These are phyloP conservation scores for Fusarium palustre DNA, from an alignment of 2,329 filamentous ascomycete species.

Conservation along the genomic window DNA sequence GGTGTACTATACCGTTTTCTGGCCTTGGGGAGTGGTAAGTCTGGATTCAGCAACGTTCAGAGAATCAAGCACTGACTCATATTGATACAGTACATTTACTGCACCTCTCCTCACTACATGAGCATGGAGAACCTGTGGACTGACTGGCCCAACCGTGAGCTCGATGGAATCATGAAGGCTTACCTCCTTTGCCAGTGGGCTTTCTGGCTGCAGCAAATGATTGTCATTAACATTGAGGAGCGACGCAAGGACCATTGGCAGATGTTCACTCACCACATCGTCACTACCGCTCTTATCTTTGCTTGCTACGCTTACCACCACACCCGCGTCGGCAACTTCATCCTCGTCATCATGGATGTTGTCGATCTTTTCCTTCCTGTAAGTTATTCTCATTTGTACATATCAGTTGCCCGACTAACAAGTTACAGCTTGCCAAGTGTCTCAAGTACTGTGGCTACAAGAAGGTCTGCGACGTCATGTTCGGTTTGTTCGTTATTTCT, in stretches of 20 bases:
- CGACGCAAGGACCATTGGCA: conserved; percentile 94
- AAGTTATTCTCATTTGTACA: conserved; percentile 77
- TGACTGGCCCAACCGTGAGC: conserved; percentile 82
- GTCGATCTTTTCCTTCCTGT: conserved; percentile 91
- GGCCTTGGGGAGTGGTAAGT: conserved; percentile 84
- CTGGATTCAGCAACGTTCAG: not conserved
- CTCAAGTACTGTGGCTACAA: conserved; percentile 88
- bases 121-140: conserved; percentile 84
- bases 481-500: conserved; percentile 84
- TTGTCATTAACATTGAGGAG: conserved; percentile 95
- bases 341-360: conserved; percentile 92
- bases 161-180: conserved; percentile 80
- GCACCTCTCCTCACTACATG: conserved; percentile 80
- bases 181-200: conserved; percentile 92
- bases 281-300: conserved; percentile 84
- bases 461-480: conserved; percentile 81
- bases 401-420: conserved; percentile 70
- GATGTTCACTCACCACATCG: conserved; percentile 94
- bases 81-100: conserved; percentile 78
- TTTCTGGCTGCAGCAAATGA: conserved; percentile 94
- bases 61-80: conserved; percentile 11
- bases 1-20: conserved; percentile 84
- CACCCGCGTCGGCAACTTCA: conserved; percentile 87
- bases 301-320: conserved; percentile 88
- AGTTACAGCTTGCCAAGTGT: conserved; percentile 87